Base-by-base conservation (phyloP, 2,329 filamentous ascomycete species). In the Chrysoporthe austroafricana region DNA sequence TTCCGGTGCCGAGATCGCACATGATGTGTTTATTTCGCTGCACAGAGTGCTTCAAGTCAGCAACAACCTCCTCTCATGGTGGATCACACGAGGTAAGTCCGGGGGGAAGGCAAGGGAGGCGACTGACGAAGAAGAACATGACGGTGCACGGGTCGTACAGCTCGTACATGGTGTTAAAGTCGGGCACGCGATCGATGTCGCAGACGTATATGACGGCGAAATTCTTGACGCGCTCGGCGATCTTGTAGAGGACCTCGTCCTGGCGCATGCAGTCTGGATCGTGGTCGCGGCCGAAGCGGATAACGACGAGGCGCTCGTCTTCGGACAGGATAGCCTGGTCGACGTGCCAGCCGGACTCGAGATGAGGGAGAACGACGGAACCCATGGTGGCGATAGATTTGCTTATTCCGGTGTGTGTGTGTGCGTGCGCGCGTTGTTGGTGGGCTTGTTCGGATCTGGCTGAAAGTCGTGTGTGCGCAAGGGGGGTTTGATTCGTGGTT, bases 1-100 rank as follows among this genome's bases (percentile, higher is more conserved):
- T 97, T 72, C 96, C 96, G 1, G 96, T 99, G 59, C 95, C 95
- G 73, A 97, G 94, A 87, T 98, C 95, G 79, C 92, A 93, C 92
- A 96, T 97, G 89, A 98, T 98, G 81, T 97, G 94, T 79, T 99
- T 99, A 79, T 99, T 99, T 70, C 95, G 89, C 63, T 65, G 16
- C 3, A 43, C 11, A 84, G 94, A 97, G 42, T 11, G 5, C 4
- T 26, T 18, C 39, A 11, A 14, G 64, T 69, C 44, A 69, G 59
- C 13, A 21, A 21, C 26, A 36, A 18, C 18, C 14, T n/a, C 59
- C 21, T 61, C 62, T 63, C 62, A 39, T 64, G 61, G 34, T 36
- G 52, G 64, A 39, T 14, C 7, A 26, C 18, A 46, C 14, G 14
- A 16, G 18, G 32, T 11, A 34, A 21, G 8, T 5, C 11, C 11